These are phyloP conservation scores for Exophiala spinifera DNA, from an alignment of 2,329 filamentous ascomycete species.

Conservation along the genomic window DNA sequence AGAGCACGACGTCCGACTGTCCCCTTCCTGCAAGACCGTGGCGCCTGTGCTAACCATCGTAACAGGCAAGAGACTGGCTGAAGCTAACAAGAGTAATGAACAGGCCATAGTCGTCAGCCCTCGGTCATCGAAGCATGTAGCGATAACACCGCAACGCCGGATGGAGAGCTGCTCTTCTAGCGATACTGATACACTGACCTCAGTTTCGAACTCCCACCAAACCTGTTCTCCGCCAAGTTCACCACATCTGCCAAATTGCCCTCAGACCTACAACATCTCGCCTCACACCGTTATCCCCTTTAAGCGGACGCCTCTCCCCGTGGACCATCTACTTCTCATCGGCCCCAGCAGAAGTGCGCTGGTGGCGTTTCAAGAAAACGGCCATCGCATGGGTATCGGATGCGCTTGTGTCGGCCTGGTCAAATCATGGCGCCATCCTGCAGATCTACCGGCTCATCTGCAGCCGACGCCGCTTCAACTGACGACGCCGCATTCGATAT, in stretches of 20 bases:
- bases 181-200: background rate
- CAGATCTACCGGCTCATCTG: constrained; percentile 29
- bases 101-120: background rate
- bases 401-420: background rate
- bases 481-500: constrained; percentile 35
- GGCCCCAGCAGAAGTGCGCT: background rate
- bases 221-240: background rate
- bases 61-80: background rate
- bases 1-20: background rate
- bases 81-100: background rate
- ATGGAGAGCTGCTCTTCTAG: background rate
- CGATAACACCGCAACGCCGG: background rate
- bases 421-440: background rate
- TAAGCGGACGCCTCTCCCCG: background rate
- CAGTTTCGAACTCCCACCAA: background rate
- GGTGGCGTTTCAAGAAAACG: background rate
- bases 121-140: background rate
- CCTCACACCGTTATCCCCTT: background rate
- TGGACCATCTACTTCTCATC: background rate
- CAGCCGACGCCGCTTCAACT: constrained; percentile 37
- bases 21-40: background rate
- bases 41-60: background rate
- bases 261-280: background rate
- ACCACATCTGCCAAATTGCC: background rate
- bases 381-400: background rate